phyloP scores from a whole-genome alignment of 768 basidiomycete species.

The Butyriboletus loyo region DNA sequence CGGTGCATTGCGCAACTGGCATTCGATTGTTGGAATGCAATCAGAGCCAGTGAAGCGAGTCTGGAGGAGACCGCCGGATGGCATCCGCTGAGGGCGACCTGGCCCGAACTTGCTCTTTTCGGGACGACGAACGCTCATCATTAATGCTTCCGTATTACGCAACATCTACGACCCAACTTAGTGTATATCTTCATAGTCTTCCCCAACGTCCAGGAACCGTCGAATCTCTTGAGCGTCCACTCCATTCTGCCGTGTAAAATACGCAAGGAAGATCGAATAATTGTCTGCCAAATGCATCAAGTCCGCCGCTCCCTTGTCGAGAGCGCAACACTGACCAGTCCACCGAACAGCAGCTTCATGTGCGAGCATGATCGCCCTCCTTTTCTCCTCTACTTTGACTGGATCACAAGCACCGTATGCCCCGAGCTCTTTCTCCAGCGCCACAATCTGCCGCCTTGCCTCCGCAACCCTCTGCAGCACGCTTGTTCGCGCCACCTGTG shows the following conservation, averaged over 20 bases:
- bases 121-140: no score
- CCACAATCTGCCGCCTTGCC: conserved; percentile 46
- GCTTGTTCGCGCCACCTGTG: conserved; percentile 55
- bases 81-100: conserved; percentile 11
- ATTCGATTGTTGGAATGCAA: conserved; percentile 23
- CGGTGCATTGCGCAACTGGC: neutral
- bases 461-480: conserved; percentile 48
- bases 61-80: conserved; percentile 12
- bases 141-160: no score
- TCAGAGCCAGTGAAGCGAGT: neutral
- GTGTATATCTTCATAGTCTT: conserved; percentile 76
- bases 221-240: conserved; percentile 62
- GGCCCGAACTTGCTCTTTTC: conserved; percentile 22
- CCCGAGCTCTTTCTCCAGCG: conserved; percentile 64
- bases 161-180: conserved; percentile 17
- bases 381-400: conserved; percentile 72
- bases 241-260: conserved; percentile 63
- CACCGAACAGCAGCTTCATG: conserved; percentile 83
- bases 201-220: conserved; percentile 60
- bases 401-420: conserved; percentile 87
- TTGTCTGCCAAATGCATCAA: conserved; percentile 49
- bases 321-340: conserved; percentile 63
- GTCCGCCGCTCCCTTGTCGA: neutral
- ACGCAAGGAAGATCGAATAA: conserved; percentile 58
- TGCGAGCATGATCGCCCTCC: conserved; percentile 66